Evolutionary conservation across 176 grass and related monocot genomes (phyloP), one percentile per base, ranked within the genome.

Genomic region (Rhynchospora tenuis): DNA sequence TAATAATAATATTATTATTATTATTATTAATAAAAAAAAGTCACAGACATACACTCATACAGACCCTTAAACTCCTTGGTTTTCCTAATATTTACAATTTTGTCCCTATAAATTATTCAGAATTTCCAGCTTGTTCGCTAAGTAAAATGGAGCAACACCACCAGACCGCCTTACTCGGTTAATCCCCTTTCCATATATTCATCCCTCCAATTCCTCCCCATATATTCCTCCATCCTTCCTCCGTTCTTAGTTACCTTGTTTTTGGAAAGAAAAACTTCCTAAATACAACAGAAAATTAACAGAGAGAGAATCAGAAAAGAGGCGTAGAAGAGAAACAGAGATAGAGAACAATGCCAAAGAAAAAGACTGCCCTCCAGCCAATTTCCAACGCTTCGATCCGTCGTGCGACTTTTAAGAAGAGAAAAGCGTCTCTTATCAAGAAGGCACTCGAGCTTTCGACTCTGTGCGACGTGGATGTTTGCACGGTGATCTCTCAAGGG

Each of bases 341-440:
- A 38, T 2, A 38, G 33, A 38, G 33, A 50, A 15, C 44, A 48
- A 79, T 79, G 75, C 23, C 52, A 17, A 38, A 46, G 5, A 38
- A 13, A 14, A 79, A 79, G 19, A 3, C 16, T 7, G 55, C 33
- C 2, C 57, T 79, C 7, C 6, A 79, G 9, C 48, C 55, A 17
- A 79, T 79, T 19, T 24, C 48, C 31, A 38, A 44, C 59, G 5
- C 2, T 51, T 13, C 52, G 47, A 22, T 6, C 4, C 3, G 75
- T 33, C 75, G 52, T 17, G 19, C 51, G 52, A 79, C 52, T 2
- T 79, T 57, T 17, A 79, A 59, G 55, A 79, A 79, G 51, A 79
- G 52, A 58, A 79, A 79, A 12, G 48, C 16, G 59, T 79, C 75
- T 31, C 12, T 79, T 79, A 58, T 79, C 8, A 79, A 79, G 75